Base-by-base conservation (phyloP, 257 asterid genomes). In the Ballota nigra region DNA sequence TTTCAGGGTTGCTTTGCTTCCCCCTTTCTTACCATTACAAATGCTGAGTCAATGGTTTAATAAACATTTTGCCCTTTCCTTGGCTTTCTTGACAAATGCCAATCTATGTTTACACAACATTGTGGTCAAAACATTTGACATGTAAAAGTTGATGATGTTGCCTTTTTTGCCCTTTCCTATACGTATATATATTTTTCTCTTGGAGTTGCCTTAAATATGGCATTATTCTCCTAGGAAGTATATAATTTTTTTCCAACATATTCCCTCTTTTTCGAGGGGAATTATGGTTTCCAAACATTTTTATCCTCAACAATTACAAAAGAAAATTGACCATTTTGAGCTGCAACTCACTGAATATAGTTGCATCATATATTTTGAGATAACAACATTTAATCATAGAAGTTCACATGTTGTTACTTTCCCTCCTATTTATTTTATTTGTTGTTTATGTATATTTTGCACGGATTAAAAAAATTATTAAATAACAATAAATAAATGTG, bases 1-100 rank as follows among this genome's bases (percentile, higher is more conserved):
- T 78, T 75, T 51, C 75, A 45, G 18, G 63, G 70, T 66, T 75
- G 71, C 45, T 76, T 66, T 75, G 71, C 45, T 76, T 7, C 23
- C 59, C 6, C 34, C 28, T 18, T 34, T 78, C 66, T 40, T 20
- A 64, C 72, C 75, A 36, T 56, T 69, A 19, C 74, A 47, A 29
- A 68, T 53, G 73, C 66, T 57, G 61, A 72, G 57, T 45, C 64
- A 41, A 75, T 59, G 28, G 63, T 55, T 74, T 34, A 77, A 62
- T 81, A 81, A 77, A 66, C 52, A 41, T 16, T 20, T 15, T 55
- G 58, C 59, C 40, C 56, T 49, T 63, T 20, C 29, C 29, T 68
- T 47, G 51, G 63, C 28, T 66, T 71, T 26, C 53, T 4, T 40
- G 63, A 43, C 73, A 26, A 1, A 76, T 52, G 65, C 18, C 34